Percentiles rank a stretch among this genome's conserved stretches.
phyloP scores from a whole-genome alignment of 257 asterid genomes.

The Nicotiana knightiana region DNA sequence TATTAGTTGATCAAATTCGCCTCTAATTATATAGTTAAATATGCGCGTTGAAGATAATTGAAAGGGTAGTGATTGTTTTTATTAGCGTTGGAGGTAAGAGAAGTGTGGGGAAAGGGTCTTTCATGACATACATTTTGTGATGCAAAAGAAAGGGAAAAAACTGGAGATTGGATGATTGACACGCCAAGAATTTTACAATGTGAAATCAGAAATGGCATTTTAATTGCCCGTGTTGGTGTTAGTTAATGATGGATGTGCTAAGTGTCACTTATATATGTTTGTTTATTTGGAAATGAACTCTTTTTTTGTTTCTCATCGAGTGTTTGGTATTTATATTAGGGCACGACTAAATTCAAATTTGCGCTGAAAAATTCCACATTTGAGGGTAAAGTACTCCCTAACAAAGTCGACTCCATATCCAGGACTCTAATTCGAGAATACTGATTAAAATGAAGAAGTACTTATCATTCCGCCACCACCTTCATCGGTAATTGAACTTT shows the following conservation, averaged over 20 bases:
- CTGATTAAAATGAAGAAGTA: too few relatives aligned
- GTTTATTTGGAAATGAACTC: background rate
- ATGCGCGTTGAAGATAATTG: too few relatives aligned
- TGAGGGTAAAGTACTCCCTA: too few relatives aligned
- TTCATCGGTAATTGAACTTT: background rate
- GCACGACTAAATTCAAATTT: too few relatives aligned
- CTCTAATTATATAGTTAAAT: too few relatives aligned
- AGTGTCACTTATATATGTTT: background rate
- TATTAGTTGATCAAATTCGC: background rate
- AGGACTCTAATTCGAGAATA: too few relatives aligned
- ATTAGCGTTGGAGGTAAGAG: constrained; percentile 53
- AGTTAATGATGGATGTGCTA: background rate
- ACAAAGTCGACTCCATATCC: too few relatives aligned
- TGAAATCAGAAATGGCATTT: background rate
- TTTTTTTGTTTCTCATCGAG: too few relatives aligned
- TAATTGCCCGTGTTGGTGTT: background rate
- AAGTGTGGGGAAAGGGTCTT: background rate
- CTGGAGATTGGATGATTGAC: constrained; percentile 44
- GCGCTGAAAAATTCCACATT: too few relatives aligned
- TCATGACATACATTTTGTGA: background rate
- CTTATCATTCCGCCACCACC: too few relatives aligned
- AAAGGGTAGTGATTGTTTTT: background rate
- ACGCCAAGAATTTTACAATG: constrained; percentile 40
- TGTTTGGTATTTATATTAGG: too few relatives aligned
- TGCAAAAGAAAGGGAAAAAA: constrained; percentile 2